Evolutionary conservation across 73 alveolate genomes (phyloP).

Genomic region (Urostyla sp.): DNA sequence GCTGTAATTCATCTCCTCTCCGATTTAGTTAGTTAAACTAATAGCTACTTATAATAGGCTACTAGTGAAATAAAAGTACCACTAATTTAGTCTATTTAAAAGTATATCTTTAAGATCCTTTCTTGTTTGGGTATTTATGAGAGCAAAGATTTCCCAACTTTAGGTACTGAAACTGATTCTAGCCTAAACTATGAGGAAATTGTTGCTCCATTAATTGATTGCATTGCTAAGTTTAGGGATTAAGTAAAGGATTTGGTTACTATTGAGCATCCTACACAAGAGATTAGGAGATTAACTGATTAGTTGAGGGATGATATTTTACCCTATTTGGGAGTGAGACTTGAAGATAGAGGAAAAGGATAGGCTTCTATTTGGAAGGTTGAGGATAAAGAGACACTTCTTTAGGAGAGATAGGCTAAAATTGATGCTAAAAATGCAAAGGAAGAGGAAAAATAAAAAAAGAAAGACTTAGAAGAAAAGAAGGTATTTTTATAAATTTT

Average conservation of each 20-base stretch:
- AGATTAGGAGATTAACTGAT: conserved; percentile 85
- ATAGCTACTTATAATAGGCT: conserved; percentile 73
- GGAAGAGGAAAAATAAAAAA: conserved; percentile 77
- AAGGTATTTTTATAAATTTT: conserved; percentile 59
- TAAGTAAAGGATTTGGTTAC: conserved; percentile 74
- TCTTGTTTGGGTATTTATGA: conserved; percentile 82
- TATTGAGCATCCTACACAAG: conserved; percentile 62
- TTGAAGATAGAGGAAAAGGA: conserved; percentile 94
- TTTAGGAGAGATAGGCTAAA: conserved; percentile 84
- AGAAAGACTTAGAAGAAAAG: conserved; percentile 51
- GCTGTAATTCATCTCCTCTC: conserved; percentile 80
- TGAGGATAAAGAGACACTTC: conserved; percentile 90
- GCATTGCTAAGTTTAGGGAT: conserved; percentile 82
- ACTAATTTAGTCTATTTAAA: conserved; percentile 72
- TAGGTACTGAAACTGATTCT: conserved; percentile 59
- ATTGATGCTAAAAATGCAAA: conserved; percentile 76
- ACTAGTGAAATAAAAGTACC: conserved; percentile 74
- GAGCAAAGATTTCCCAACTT: conserved; percentile 43
- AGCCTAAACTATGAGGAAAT: conserved; percentile 67
- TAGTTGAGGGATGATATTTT: conserved; percentile 92
- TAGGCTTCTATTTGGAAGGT: conserved; percentile 91
- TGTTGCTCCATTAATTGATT: conserved; percentile 81
- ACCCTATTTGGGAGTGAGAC: conserved; percentile 89
- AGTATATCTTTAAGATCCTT: conserved; percentile 76
- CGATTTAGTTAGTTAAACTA: conserved; percentile 78